Evolutionary conservation across 192 early-diverging fungal genomes (phyloP).

Genomic region (Coemansia sp.): DNA sequence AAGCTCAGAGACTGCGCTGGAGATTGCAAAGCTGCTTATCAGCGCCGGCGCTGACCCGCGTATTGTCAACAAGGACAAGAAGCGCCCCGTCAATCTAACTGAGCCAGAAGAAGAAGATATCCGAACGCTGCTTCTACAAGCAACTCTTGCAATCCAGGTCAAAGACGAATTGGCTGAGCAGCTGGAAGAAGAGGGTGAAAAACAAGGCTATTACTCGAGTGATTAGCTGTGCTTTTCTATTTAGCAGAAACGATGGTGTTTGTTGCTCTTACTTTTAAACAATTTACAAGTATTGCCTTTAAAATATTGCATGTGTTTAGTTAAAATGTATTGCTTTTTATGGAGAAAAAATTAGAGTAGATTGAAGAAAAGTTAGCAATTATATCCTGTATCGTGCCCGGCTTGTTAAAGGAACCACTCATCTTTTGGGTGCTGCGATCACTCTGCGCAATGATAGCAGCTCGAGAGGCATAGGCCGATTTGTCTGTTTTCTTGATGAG

Average conservation of each 20-base stretch:
- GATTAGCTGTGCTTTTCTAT: conserved; percentile 11
- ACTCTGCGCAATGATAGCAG: conserved; percentile 24
- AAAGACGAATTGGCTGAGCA: conserved; percentile 3
- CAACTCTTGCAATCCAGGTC: conserved; percentile 21
- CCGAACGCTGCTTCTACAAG: conserved; percentile 32
- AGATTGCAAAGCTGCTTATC: conserved; percentile 62
- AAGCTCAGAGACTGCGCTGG: conserved; percentile 58
- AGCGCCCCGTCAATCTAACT: conserved; percentile 33
- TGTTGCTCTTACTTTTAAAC: background rate
- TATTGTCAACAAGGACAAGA: conserved; percentile 35
- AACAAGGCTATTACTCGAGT: conserved; percentile 22
- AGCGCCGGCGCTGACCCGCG: conserved; percentile 56
- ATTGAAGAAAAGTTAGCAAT: background rate
- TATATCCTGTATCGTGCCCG: background rate
- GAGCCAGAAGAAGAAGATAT: conserved; percentile 34
- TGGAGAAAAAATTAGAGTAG: background rate
- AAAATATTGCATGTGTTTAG: background rate
- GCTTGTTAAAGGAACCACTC: background rate
- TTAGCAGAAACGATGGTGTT: background rate
- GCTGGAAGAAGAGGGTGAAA: conserved; percentile 6
- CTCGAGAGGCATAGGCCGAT: background rate
- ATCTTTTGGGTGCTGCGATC: background rate
- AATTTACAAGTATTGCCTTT: background rate
- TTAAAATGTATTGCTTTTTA: background rate
- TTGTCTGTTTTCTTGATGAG: background rate